Conservation (phyloP, 768 basidiomycete genomes). For the Mycena galopus region DNA sequence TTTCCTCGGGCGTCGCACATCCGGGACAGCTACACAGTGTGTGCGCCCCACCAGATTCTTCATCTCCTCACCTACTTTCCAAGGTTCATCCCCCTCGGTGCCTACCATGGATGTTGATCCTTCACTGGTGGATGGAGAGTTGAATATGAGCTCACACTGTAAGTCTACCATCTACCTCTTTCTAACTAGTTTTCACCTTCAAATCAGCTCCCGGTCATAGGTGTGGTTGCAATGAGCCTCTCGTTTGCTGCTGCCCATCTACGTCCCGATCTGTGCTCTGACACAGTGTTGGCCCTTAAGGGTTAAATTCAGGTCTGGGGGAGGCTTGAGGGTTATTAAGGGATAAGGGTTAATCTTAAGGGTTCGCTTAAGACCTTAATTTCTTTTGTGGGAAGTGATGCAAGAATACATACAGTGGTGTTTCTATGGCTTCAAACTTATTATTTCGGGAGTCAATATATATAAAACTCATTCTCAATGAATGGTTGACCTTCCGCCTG, state of each 20-base stretch:
- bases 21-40: background rate
- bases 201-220: background rate
- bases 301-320: no score
- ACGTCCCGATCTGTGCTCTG: background rate
- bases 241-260: background rate
- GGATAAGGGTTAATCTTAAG: no score
- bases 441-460: no score
- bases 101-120: background rate
- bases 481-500: no score
- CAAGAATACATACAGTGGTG: no score
- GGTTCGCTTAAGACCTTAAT: no score
- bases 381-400: no score
- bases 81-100: background rate
- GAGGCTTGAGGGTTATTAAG: no score
- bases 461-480: no score
- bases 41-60: background rate
- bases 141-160: no score
- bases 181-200: background rate
- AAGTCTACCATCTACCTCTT: background rate
- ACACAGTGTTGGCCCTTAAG: no score
- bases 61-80: background rate
- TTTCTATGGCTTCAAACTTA: no score
- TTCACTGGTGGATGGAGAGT: background rate
- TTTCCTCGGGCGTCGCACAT: background rate
- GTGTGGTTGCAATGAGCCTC: background rate